A percentile compares a stretch with the other conserved stretches of the same genome.
These are phyloP conservation scores for Neurospora sp. DNA, from an alignment of 495 filamentous ascomycete genomes.

Conservation along the genomic window DNA sequence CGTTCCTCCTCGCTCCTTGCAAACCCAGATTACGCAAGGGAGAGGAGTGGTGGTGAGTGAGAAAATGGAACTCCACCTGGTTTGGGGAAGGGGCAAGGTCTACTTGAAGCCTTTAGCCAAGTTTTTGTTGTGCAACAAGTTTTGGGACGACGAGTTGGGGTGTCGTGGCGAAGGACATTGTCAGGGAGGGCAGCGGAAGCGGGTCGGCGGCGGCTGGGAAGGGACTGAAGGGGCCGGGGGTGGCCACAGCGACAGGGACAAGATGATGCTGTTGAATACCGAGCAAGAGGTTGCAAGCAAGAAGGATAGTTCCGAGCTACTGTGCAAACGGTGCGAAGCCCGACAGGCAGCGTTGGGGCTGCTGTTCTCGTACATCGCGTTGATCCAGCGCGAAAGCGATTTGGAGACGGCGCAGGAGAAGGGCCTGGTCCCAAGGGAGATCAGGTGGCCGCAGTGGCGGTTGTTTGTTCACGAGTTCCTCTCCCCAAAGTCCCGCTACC, in stretches of 20 bases:
- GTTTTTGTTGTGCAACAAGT: slow-evolving; percentile 23
- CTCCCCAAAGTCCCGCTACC: slow-evolving; percentile 10
- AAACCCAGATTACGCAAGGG: slow-evolving; percentile 23
- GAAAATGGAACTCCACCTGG: slow-evolving; percentile 30
- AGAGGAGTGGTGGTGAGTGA: slow-evolving; percentile 36
- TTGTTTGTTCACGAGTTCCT: slow-evolving; percentile 6
- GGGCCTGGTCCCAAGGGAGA: slow-evolving; percentile 21
- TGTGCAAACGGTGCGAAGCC: neutral
- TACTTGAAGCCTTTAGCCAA: slow-evolving; percentile 27
- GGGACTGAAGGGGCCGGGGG: neutral
- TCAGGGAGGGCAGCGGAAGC: neutral
- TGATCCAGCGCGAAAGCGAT: slow-evolving; percentile 30
- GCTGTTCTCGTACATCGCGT: slow-evolving; percentile 26
- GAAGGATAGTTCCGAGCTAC: neutral
- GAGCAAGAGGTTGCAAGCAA: neutral
- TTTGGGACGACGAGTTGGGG: slow-evolving; percentile 21
- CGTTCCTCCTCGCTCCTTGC: slow-evolving; percentile 27
- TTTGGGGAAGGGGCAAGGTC: slow-evolving; percentile 30
- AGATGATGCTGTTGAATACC: neutral
- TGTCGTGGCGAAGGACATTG: neutral
- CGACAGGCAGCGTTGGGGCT: slow-evolving; percentile 22
- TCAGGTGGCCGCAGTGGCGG: slow-evolving; percentile 14
- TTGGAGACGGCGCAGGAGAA: slow-evolving; percentile 24
- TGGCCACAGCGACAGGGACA: neutral
- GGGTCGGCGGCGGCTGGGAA: neutral